Percentiles rank a stretch among this genome's conserved stretches.
Conservation (phyloP, 129 eudicot species). For the Flaveria linearis region DNA sequence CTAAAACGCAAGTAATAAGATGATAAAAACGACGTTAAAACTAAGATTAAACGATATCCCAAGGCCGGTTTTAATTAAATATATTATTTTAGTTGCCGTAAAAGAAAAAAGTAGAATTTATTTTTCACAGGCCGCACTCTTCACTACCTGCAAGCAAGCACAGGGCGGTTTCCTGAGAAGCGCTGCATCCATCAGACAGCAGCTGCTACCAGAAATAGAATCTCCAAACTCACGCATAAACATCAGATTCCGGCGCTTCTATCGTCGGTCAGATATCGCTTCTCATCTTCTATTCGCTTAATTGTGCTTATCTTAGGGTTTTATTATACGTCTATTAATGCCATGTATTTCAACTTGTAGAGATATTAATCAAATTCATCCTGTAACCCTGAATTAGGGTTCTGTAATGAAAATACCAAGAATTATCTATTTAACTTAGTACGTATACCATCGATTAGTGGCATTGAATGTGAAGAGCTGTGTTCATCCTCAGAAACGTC, state of each 20-base stretch:
- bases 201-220: too few relatives aligned
- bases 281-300: not conserved
- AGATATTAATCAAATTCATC: too few relatives aligned
- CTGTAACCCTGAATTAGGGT: conserved; percentile 7
- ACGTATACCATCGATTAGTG: not conserved
- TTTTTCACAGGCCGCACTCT: too few relatives aligned
- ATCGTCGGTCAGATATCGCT: conserved; percentile 11
- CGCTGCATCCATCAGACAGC: too few relatives aligned
- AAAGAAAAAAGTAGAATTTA: too few relatives aligned
- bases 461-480: not conserved
- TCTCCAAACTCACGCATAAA: not conserved
- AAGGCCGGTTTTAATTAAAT: too few relatives aligned
- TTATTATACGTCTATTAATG: not conserved
- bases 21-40: too few relatives aligned
- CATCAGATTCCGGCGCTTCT: conserved; percentile 6
- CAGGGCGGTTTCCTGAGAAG: not conserved
- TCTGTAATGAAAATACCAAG: not conserved
- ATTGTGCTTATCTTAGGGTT: not conserved
- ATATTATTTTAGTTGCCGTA: too few relatives aligned
- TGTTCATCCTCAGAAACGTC: not conserved
- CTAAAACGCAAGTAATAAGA: too few relatives aligned
- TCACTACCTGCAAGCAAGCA: too few relatives aligned
- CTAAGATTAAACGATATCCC: too few relatives aligned
- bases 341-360: not conserved
- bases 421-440: too few relatives aligned